Evolutionary conservation across 371 early-diverging fungal species (phyloP).

Genomic region (Haplosporangium sp.): DNA sequence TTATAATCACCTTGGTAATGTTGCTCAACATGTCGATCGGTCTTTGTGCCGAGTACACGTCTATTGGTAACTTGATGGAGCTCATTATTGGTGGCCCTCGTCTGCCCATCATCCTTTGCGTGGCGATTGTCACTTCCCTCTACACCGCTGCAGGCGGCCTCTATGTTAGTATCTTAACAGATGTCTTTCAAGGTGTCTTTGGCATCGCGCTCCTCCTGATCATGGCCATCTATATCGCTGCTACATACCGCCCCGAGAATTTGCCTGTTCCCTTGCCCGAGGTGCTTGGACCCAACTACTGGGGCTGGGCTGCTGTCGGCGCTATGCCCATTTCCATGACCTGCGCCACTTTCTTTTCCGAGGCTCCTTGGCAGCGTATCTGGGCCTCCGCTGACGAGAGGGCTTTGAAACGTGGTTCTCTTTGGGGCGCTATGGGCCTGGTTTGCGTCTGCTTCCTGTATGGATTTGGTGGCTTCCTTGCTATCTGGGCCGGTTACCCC

Average conservation of each 20-base stretch:
- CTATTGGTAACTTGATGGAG: constrained; percentile 64
- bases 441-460: constrained; percentile 62
- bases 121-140: constrained; percentile 64
- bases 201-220: constrained; percentile 54
- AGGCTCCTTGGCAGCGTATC: constrained; percentile 71
- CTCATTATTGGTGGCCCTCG: constrained; percentile 58
- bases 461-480: constrained; percentile 68
- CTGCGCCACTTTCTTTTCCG: constrained; percentile 66
- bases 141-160: constrained; percentile 74
- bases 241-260: constrained; percentile 59
- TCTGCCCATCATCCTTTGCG: constrained; percentile 62
- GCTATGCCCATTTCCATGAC: constrained; percentile 65
- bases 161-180: constrained; percentile 68
- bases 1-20: constrained; percentile 60
- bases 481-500: constrained; percentile 62
- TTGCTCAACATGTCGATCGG: constrained; percentile 62
- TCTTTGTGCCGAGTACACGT: constrained; percentile 64
- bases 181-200: constrained; percentile 65
- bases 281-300: constrained; percentile 58
- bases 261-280: constrained; percentile 58
- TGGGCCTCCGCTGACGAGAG: constrained; percentile 67
- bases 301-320: constrained; percentile 62
- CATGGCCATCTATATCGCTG: constrained; percentile 61
- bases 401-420: constrained; percentile 60
- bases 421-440: constrained; percentile 55